Evolutionary conservation across 2,329 filamentous ascomycete species (phyloP).

Genomic region (Didymella glomerata): DNA sequence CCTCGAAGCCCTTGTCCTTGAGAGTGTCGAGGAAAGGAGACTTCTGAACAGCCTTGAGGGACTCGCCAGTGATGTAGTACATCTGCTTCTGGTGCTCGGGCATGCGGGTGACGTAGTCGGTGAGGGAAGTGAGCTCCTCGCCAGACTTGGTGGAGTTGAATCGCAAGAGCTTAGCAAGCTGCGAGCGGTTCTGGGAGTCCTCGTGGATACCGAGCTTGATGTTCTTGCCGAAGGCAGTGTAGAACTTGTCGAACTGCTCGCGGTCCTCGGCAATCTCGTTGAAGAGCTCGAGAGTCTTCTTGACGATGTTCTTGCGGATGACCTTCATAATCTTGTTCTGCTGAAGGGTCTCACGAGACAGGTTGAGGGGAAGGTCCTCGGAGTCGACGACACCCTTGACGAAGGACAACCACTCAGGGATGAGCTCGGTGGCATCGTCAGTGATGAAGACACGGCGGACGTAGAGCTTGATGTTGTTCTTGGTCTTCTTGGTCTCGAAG

Average conservation of each 20-base stretch:
- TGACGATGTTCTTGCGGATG: conserved; percentile 99
- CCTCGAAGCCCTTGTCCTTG: conserved; percentile 99
- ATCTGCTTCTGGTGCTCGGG: conserved; percentile 99
- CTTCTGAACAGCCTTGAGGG: conserved; percentile 96
- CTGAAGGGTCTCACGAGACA: conserved; percentile 99
- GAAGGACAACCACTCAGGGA: conserved; percentile 99
- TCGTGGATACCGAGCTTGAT: conserved; percentile 99
- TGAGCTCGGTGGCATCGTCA: conserved; percentile 97
- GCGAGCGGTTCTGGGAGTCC: conserved; percentile 93
- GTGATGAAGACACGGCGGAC: conserved; percentile 99
- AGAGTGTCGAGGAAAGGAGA: conserved; percentile 99
- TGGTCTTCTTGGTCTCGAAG: conserved; percentile 99
- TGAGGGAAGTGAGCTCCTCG: conserved; percentile 91
- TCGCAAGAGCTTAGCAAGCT: conserved; percentile 96
- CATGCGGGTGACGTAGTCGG: conserved; percentile 99
- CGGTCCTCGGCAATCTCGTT: conserved; percentile 98
- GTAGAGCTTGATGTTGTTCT: conserved; percentile 99
- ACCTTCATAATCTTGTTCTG: conserved; percentile 99
- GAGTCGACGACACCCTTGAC: conserved; percentile 99
- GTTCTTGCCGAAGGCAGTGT: conserved; percentile 99
- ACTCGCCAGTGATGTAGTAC: conserved; percentile 99
- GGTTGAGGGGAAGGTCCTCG: conserved; percentile 98
- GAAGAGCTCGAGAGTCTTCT: conserved; percentile 99
- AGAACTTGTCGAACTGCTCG: conserved; percentile 99
- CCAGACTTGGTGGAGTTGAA: conserved; percentile 99